Evolutionary conservation across 2,329 filamentous ascomycete species (phyloP).

Genomic region (Talaromyces sp.): DNA sequence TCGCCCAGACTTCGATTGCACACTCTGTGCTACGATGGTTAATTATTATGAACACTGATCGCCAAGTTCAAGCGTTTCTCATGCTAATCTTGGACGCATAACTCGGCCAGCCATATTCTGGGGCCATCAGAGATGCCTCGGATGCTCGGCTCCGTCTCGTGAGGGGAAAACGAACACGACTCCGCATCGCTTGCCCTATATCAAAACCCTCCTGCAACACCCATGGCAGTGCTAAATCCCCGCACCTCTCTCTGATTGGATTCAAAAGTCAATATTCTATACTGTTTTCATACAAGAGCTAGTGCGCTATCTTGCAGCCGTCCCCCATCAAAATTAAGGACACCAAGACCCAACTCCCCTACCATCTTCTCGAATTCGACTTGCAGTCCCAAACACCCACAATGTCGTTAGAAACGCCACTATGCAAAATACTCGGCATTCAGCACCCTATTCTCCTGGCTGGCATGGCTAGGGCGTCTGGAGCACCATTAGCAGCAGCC

Average conservation of each 20-base stretch:
- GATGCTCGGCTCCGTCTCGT: neutral
- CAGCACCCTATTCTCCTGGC: slow-evolving; percentile 86
- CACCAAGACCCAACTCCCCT: neutral
- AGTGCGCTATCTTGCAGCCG: neutral
- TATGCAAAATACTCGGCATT: slow-evolving; percentile 75
- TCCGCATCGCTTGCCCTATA: neutral
- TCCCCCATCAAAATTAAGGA: neutral
- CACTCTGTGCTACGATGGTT: neutral
- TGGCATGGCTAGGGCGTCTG: slow-evolving; percentile 85
- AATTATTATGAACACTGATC: neutral
- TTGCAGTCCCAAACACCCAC: neutral
- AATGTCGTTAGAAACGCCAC: slow-evolving; percentile 64
- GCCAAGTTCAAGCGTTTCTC: neutral
- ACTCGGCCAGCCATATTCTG: neutral
- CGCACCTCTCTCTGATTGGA: neutral
- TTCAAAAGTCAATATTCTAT: neutral
- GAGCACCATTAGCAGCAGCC: slow-evolving; percentile 72
- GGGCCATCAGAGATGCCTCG: neutral
- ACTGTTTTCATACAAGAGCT: neutral
- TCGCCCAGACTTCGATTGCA: neutral
- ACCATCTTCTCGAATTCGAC: neutral
- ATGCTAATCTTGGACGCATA: neutral
- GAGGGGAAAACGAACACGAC: neutral
- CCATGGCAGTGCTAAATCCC: neutral
- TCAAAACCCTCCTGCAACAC: neutral